phyloP scores from a whole-genome alignment of 2,329 filamentous ascomycete genomes.

The Talaromyces sp. region DNA sequence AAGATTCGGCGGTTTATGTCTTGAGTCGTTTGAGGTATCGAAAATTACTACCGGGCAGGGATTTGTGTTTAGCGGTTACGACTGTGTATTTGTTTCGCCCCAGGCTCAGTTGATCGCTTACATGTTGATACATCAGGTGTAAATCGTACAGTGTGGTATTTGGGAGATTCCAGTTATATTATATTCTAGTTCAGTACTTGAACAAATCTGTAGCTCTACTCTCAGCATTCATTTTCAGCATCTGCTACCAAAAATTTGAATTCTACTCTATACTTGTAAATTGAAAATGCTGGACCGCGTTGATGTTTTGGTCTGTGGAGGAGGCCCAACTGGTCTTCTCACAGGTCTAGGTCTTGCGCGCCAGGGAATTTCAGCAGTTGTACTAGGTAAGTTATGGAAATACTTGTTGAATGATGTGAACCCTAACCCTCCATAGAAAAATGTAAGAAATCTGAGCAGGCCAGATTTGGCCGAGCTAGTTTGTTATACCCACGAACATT shows the following conservation, averaged over 20 bases:
- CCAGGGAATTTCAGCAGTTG: background rate
- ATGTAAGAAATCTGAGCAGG: constrained; percentile 3
- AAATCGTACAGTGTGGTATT: background rate
- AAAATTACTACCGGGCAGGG: background rate
- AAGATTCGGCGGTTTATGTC: background rate
- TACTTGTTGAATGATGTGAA: background rate
- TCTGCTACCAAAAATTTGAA: background rate
- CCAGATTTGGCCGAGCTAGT: background rate
- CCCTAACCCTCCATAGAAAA: background rate
- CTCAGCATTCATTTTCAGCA: background rate
- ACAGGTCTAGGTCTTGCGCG: background rate
- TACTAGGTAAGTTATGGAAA: background rate
- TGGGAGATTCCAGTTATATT: background rate
- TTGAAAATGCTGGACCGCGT: background rate
- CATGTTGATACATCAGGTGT: background rate
- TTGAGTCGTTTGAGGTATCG: background rate
- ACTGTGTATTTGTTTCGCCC: constrained; percentile 1
- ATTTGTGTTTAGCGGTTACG: background rate
- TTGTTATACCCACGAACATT: constrained; percentile 1
- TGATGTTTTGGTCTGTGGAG: background rate
- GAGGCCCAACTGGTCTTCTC: constrained; percentile 1
- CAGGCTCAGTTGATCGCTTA: background rate
- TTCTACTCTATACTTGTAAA: background rate
- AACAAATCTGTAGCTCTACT: background rate
- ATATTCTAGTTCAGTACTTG: background rate